A percentile compares a stretch with the other conserved stretches of the same genome.
Evolutionary conservation across 768 basidiomycete species (phyloP).

Genomic region (Hirschioporus abietinus): DNA sequence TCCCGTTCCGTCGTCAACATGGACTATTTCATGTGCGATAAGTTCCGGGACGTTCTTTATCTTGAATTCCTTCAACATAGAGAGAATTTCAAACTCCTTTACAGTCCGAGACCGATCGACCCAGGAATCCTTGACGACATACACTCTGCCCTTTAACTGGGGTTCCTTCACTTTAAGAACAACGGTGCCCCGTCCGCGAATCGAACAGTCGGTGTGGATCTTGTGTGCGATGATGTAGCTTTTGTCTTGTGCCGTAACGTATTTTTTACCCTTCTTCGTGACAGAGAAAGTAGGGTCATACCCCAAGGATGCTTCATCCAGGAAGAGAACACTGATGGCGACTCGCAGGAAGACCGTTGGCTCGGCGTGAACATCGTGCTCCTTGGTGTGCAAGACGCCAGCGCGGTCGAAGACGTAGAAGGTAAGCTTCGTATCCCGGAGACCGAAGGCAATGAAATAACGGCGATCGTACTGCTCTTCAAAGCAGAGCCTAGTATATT

Average conservation of each 20-base stretch:
- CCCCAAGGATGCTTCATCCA: background rate
- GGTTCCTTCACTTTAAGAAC: background rate
- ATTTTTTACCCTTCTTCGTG: background rate
- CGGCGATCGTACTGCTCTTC: background rate
- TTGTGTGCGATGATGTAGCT: too few species aligned
- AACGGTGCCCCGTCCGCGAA: background rate
- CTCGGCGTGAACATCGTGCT: background rate
- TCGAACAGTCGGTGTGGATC: background rate
- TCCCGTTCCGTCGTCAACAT: background rate
- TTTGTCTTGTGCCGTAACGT: too few species aligned
- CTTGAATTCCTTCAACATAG: background rate
- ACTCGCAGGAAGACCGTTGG: background rate
- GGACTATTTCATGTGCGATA: background rate
- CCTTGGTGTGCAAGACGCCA: background rate
- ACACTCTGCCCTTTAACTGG: background rate
- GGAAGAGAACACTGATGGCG: background rate
- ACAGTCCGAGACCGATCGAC: background rate
- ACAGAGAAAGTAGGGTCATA: background rate
- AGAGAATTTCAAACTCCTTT: background rate
- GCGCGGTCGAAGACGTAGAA: background rate
- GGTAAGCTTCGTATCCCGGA: background rate
- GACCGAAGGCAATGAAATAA: background rate
- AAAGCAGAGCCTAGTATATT: background rate
- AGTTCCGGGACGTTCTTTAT: background rate
- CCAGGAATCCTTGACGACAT: background rate